A percentile compares a stretch with the other conserved stretches of the same genome.
Evolutionary conservation across 1,284 basidiomycete genomes (phyloP).

Genomic region (Papiliotrema nemorosa): DNA sequence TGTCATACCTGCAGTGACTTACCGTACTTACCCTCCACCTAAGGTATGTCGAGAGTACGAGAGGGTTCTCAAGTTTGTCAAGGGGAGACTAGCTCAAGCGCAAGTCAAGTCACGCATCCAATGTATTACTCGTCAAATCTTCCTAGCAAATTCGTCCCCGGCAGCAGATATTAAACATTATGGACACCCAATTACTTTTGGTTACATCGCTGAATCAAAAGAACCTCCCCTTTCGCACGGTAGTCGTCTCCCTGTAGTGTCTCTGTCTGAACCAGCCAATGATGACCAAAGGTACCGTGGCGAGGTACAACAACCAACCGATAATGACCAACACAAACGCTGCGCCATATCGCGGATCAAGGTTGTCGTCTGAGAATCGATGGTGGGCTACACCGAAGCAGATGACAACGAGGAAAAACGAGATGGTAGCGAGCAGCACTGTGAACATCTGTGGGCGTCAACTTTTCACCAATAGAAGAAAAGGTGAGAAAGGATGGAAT

Average conservation of each 20-base stretch:
- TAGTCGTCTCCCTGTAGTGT: conserved; percentile 13
- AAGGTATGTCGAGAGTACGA: no score
- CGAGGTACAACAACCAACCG: conserved; percentile 29
- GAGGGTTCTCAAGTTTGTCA: no score
- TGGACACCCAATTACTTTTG: no score
- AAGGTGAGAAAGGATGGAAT: neutral
- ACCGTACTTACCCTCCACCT: no score
- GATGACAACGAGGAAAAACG: conserved; percentile 33
- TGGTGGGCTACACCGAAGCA: conserved; percentile 31
- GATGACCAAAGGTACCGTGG: conserved; percentile 22
- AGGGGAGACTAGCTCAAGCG: no score
- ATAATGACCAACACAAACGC: conserved; percentile 31
- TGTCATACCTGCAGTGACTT: no score
- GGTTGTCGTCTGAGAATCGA: conserved; percentile 21
- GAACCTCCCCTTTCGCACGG: conserved; percentile 1
- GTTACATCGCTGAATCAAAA: no score
- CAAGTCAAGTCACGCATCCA: no score
- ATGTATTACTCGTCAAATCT: no score
- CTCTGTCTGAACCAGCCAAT: conserved; percentile 30
- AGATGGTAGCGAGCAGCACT: conserved; percentile 27
- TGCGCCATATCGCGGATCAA: conserved; percentile 27
- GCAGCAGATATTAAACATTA: no score
- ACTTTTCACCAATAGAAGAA: neutral
- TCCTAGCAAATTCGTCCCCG: no score
- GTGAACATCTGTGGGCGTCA: conserved; percentile 21